phyloP scores from a whole-genome alignment of 805 yeast species.

The Ogataea henricii region DNA sequence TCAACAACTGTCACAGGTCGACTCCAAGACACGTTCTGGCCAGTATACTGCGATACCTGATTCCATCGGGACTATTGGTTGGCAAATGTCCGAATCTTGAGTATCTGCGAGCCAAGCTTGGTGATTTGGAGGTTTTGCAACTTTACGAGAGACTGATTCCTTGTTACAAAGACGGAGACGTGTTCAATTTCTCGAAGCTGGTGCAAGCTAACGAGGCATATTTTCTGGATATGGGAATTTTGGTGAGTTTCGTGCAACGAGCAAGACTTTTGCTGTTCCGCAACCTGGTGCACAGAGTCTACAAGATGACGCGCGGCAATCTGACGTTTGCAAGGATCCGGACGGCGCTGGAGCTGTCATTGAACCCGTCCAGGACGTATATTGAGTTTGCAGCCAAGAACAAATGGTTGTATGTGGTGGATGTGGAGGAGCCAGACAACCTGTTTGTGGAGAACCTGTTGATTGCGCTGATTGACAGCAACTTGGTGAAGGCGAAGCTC shows the following conservation, averaged over 20 bases:
- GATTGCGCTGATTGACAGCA: slow-evolving; percentile 53
- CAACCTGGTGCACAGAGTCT: slow-evolving; percentile 38
- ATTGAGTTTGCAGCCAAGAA: slow-evolving; percentile 13
- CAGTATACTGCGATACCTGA: slow-evolving; percentile 44
- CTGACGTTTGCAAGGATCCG: slow-evolving; percentile 27
- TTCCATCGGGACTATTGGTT: slow-evolving; percentile 54
- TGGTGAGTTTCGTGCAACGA: slow-evolving; percentile 49
- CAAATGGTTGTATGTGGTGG: slow-evolving; percentile 22
- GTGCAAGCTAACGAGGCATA: slow-evolving; percentile 40
- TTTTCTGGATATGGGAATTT: slow-evolving; percentile 40
- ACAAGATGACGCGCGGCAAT: slow-evolving; percentile 13
- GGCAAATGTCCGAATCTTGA: slow-evolving; percentile 50
- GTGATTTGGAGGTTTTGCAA: slow-evolving; percentile 23
- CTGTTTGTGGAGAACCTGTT: slow-evolving; percentile 50
- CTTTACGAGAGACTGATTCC: slow-evolving; percentile 42
- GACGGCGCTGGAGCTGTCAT: slow-evolving; percentile 29
- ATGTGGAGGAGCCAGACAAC: slow-evolving; percentile 36
- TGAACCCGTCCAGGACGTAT: slow-evolving; percentile 12
- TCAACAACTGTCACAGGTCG: slow-evolving; percentile 35
- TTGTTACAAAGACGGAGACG: slow-evolving; percentile 45
- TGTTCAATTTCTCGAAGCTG: slow-evolving; percentile 36
- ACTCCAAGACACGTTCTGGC: slow-evolving; percentile 35
- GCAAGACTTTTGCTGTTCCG: slow-evolving; percentile 46
- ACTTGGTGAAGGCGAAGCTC: slow-evolving; percentile 54
- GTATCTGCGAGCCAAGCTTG: slow-evolving; percentile 21